Evolutionary conservation across 2,329 filamentous ascomycete species (phyloP), one percentile per base, ranked within the genome.

Genomic region (Dothistroma pini): DNA sequence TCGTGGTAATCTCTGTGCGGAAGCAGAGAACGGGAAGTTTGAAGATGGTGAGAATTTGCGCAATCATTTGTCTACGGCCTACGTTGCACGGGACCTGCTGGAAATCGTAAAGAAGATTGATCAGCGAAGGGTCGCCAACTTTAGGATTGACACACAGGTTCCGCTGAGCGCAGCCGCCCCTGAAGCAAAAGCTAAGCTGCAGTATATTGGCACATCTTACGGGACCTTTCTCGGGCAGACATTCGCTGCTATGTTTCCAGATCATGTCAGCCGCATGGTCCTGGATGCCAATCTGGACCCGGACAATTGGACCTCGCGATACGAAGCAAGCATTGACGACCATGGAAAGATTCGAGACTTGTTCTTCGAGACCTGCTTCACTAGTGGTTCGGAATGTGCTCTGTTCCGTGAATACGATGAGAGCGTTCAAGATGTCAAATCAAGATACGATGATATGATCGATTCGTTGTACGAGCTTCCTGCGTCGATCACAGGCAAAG

Each of bases 31-130:
- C 38, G 75, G 77, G 32, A 77, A 77, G 64, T 66, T 63, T 38
- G 19, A 38, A 6, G 59, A 65, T 54, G 64, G 64, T 32, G 62
- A 63, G 56, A 66, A 66, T 35, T 14, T 66, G 14, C 54, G 64
- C 29, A 63, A 63, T 47, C 75, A 76, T 62, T 76, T 68, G 68
- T 79, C 62, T 21, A 81, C 59, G 10, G 54, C 55, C n/a, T 61
- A 57, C 11, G 55, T 57, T 16, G 59, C 59, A 14, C 35, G 49
- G 12, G 59, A 61, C 49, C 35, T 61, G 59, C 49, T 57, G 32
- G 54, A 61, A 38, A 61, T 61, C 21, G 59, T 61, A 14, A 57
- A 34, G 25, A 54, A 54, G 38, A 31, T 57, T 16, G 38, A 54
- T 21, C 44, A 34, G 16, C 25, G 44, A n/a, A 54, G 50, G 32